These are phyloP conservation scores for Phlyctochytrium bullatum DNA, from an alignment of 192 early-diverging fungal species.

Conservation along the genomic window DNA sequence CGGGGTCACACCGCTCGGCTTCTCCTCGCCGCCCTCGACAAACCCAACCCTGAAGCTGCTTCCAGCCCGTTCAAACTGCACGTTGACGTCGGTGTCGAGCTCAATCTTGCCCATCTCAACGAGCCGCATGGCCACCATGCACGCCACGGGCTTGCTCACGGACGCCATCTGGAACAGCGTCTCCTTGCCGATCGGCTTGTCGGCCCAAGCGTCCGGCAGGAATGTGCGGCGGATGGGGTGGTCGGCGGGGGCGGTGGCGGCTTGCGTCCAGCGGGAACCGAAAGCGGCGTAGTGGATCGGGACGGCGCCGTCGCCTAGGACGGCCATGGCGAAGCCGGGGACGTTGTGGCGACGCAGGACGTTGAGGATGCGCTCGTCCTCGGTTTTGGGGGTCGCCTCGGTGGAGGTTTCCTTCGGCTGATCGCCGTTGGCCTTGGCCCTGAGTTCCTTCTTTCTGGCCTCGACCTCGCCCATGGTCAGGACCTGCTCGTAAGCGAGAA, in stretches of 20 bases:
- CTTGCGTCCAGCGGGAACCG: not conserved
- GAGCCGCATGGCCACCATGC: constrained; percentile 25
- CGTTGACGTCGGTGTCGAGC: constrained; percentile 31
- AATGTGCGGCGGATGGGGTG: not conserved
- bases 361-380: not conserved
- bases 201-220: not conserved
- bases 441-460: no score
- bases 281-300: not conserved
- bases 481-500: no score
- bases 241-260: not conserved
- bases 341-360: not conserved
- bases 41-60: not conserved
- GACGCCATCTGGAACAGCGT: constrained; percentile 37
- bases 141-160: constrained; percentile 33
- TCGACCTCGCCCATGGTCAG: no score
- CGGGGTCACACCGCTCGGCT: constrained; percentile 20
- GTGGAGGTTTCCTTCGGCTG: no score
- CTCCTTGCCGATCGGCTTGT: not conserved
- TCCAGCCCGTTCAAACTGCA: constrained; percentile 17
- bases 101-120: constrained; percentile 35
- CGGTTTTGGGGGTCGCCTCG: no score
- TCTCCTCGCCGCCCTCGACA: not conserved
- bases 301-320: not conserved
- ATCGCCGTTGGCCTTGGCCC: no score
- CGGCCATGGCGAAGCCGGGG: not conserved